These are phyloP conservation scores for Hordeum pubiflorum DNA, from an alignment of 202 grass and related monocot genomes.

Conservation along the genomic window DNA sequence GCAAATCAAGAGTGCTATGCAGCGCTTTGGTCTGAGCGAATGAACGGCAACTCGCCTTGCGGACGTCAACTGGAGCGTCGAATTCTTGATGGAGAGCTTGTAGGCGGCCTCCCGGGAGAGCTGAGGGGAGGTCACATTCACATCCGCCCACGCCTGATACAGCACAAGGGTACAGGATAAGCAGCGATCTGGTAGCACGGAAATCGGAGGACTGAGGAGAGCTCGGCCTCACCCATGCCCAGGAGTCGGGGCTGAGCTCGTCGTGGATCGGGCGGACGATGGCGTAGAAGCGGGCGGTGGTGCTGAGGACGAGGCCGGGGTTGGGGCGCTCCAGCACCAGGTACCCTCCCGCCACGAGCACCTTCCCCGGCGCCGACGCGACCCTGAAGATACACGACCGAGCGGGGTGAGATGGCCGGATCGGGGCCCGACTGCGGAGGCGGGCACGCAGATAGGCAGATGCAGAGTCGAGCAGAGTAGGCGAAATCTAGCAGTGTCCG, in stretches of 20 bases:
- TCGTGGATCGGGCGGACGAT: conserved; percentile 60
- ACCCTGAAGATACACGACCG: conserved; percentile 42
- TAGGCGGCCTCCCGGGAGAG: conserved; percentile 64
- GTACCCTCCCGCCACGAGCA: conserved; percentile 82
- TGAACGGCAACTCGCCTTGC: conserved; percentile 34
- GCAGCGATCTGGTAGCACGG: background rate
- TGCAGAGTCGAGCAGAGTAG: background rate
- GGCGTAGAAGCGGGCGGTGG: conserved; percentile 85
- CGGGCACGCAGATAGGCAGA: background rate
- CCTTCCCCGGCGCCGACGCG: conserved; percentile 85
- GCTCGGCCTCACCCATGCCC: conserved; percentile 61
- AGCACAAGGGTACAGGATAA: conserved; percentile 3
- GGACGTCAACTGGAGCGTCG: conserved; percentile 61
- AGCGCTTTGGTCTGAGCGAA: background rate
- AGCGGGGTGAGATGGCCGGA: background rate
- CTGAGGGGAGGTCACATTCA: conserved; percentile 85
- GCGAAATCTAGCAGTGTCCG: background rate
- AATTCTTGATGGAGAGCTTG: conserved; percentile 71
- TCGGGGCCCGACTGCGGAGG: background rate
- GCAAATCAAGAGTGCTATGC: background rate
- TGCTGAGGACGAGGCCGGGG: conserved; percentile 78
- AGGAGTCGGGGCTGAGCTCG: conserved; percentile 50
- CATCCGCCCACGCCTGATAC: conserved; percentile 76
- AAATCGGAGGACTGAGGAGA: background rate
- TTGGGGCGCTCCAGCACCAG: conserved; percentile 88